Percentiles rank a stretch among this genome's conserved stretches.
These are phyloP conservation scores for Pythium phragmiticola DNA, from an alignment of 352 stramenopile genomes.

Conservation along the genomic window DNA sequence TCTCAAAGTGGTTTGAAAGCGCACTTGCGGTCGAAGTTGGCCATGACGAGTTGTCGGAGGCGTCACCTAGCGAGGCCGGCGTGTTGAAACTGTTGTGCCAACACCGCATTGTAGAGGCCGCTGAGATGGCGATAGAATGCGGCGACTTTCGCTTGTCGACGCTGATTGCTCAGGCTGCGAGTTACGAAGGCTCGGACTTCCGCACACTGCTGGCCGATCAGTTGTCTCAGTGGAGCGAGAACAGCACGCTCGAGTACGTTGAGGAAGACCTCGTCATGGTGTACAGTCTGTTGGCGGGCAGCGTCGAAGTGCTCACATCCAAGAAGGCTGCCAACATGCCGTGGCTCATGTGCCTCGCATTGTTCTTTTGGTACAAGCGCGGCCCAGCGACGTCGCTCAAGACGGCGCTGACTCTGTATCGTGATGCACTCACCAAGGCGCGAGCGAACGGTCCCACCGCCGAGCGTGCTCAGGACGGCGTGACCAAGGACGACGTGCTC, in stretches of 20 bases:
- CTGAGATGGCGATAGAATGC: conserved; percentile 31
- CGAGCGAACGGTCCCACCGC: conserved; percentile 15
- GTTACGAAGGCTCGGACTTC: conserved; percentile 33
- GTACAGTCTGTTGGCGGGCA: conserved; percentile 38
- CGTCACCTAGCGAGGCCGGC: conserved; percentile 16
- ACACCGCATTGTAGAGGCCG: conserved; percentile 36
- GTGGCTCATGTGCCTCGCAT: conserved; percentile 38
- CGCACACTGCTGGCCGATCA: conserved; percentile 32
- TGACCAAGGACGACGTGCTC: conserved; percentile 29
- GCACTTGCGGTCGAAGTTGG: conserved; percentile 27
- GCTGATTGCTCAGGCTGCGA: conserved; percentile 36
- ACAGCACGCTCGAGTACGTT: conserved; percentile 29
- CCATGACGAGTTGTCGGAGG: not conserved
- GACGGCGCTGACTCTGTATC: conserved; percentile 30
- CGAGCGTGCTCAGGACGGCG: not conserved
- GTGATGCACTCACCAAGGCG: conserved; percentile 22
- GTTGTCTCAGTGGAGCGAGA: conserved; percentile 33
- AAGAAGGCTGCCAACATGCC: conserved; percentile 19
- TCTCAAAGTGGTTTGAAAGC: conserved; percentile 76
- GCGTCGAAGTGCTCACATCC: conserved; percentile 34
- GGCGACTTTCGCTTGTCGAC: conserved; percentile 43
- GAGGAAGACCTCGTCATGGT: conserved; percentile 35
- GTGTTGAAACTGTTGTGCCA: conserved; percentile 31
- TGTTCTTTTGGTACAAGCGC: conserved; percentile 43
- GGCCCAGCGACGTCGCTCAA: conserved; percentile 31